Percentiles rank a stretch among this genome's conserved stretches.
These are phyloP conservation scores for Beauveria bassiana DNA, from an alignment of 2,329 filamentous ascomycete species.

Conservation along the genomic window DNA sequence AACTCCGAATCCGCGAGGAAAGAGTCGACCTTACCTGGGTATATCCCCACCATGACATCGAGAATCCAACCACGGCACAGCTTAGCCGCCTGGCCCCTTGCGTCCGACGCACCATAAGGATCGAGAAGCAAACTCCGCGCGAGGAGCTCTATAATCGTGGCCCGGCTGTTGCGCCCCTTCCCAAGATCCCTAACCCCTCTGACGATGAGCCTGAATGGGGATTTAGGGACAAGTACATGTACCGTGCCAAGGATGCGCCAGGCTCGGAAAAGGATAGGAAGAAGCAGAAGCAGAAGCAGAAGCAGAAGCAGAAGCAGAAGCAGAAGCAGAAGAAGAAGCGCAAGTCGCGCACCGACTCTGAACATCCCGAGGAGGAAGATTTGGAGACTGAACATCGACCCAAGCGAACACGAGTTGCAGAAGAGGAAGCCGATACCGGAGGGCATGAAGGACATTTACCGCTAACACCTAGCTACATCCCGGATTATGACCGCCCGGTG, in stretches of 20 bases:
- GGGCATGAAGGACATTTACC: background rate
- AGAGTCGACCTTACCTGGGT: background rate
- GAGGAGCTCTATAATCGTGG: background rate
- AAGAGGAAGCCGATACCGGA: background rate
- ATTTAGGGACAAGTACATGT: background rate
- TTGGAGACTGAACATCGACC: background rate
- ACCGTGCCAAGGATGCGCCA: background rate
- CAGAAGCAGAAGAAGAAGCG: background rate
- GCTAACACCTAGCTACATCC: background rate
- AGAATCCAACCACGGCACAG: background rate
- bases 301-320: background rate
- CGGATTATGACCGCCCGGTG: background rate
- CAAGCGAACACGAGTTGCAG: background rate
- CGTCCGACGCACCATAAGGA: background rate
- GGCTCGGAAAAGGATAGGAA: too few species aligned
- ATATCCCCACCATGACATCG: background rate
- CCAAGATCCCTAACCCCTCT: background rate
- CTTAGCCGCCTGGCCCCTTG: background rate
- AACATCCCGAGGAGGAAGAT: background rate
- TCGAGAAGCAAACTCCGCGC: background rate
- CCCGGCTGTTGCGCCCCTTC: background rate
- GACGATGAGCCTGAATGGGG: background rate
- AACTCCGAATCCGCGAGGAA: background rate
- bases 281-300: background rate
- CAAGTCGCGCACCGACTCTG: background rate